Evolutionary conservation across 768 basidiomycete species (phyloP).

Genomic region (Coprinellus micaceus): DNA sequence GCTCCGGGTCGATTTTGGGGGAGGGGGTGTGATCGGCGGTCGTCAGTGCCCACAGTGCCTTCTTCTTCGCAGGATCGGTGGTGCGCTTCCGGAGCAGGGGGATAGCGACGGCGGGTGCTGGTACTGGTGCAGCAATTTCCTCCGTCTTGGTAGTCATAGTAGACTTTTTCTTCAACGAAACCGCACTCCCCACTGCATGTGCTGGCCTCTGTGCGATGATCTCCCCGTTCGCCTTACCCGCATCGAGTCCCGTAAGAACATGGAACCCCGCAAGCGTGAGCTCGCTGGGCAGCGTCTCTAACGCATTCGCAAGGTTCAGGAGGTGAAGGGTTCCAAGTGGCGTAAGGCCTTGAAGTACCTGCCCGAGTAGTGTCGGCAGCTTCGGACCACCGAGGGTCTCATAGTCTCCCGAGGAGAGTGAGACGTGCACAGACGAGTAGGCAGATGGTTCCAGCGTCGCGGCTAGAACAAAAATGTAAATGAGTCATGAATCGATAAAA

Average conservation of each 20-base stretch:
- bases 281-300: slow-evolving; percentile 48
- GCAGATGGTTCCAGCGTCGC: slow-evolving; percentile 47
- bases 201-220: slow-evolving; percentile 73
- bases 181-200: slow-evolving; percentile 34
- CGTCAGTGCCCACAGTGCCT: slow-evolving; percentile 83
- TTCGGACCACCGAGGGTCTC: slow-evolving; percentile 46
- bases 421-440: slow-evolving; percentile 65
- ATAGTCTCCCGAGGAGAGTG: slow-evolving; percentile 65
- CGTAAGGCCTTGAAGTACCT: slow-evolving; percentile 55
- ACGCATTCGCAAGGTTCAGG: slow-evolving; percentile 44
- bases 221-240: slow-evolving; percentile 28
- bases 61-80: slow-evolving; percentile 70
- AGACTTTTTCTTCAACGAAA: slow-evolving; percentile 41
- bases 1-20: slow-evolving; percentile 75
- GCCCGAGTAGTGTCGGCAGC: slow-evolving; percentile 52
- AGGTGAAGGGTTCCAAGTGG: slow-evolving; percentile 71
- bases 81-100: slow-evolving; percentile 44
- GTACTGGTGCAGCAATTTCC: slow-evolving; percentile 23
- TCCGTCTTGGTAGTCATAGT: background rate
- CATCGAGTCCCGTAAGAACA: slow-evolving; percentile 40
- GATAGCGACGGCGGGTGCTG: slow-evolving; percentile 37
- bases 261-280: slow-evolving; percentile 66
- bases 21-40: slow-evolving; percentile 40
- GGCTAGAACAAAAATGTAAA: slow-evolving; percentile 43
- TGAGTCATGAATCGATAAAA: too few relatives aligned